phyloP scores from a whole-genome alignment of 176 grass and related monocot genomes.

The Phragmites australis region DNA sequence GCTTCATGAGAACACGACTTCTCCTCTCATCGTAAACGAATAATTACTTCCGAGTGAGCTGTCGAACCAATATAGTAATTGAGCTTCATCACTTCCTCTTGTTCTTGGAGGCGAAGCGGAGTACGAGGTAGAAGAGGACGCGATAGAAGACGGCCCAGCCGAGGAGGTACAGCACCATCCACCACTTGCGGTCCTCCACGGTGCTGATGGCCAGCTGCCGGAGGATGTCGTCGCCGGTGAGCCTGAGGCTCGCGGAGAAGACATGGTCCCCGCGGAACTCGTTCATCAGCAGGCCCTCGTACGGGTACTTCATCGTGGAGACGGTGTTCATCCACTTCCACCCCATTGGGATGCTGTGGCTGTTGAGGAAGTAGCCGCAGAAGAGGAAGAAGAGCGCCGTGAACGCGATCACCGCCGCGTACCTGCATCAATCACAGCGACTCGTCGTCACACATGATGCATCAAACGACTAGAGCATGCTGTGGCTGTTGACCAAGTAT shows the following conservation, averaged over 20 bases:
- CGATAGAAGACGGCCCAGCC: slow-evolving; percentile 64
- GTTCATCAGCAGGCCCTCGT: slow-evolving; percentile 70
- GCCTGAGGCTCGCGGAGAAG: background rate
- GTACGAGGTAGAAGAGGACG: slow-evolving; percentile 66
- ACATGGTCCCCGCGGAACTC: slow-evolving; percentile 29
- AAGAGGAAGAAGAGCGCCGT: slow-evolving; percentile 78
- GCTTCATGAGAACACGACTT: background rate
- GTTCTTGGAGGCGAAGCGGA: slow-evolving; percentile 71
- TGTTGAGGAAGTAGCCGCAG: slow-evolving; percentile 64
- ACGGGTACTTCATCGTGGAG: slow-evolving; percentile 71
- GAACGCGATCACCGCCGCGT: slow-evolving; percentile 70
- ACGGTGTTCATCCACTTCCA: slow-evolving; percentile 69
- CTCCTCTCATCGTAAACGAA: background rate
- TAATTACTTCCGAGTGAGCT: background rate
- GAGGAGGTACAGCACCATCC: slow-evolving; percentile 67
- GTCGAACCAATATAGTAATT: background rate
- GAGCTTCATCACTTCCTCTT: slow-evolving; percentile 44
- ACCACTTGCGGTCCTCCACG: slow-evolving; percentile 47
- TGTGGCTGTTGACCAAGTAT: too few species aligned
- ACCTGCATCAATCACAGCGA: background rate
- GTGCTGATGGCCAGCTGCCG: slow-evolving; percentile 42
- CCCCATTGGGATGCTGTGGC: slow-evolving; percentile 46
- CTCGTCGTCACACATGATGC: too few species aligned
- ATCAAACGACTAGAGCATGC: too few species aligned
- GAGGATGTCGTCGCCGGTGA: slow-evolving; percentile 54